phyloP scores from a whole-genome alignment of 495 filamentous ascomycete species.

The Neurospora intermedia region DNA sequence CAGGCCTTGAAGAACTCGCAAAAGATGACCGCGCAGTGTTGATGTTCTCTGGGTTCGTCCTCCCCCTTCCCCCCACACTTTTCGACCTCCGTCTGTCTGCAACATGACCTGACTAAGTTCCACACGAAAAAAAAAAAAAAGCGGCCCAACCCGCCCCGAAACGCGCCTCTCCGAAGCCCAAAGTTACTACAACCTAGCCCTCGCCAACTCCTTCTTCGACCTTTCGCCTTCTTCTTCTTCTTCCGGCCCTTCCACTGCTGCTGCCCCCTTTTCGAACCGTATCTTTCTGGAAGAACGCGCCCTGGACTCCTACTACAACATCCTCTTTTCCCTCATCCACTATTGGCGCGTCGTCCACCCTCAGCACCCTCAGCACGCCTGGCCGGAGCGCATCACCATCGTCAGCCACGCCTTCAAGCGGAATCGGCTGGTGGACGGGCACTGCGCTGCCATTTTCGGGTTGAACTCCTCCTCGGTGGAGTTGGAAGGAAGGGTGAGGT shows the following conservation, averaged over 20 bases:
- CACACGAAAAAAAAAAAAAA: too few relatives aligned
- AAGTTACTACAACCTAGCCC: conserved; percentile 49
- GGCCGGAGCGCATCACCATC: conserved; percentile 49
- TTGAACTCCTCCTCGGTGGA: conserved; percentile 26
- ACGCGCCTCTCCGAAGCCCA: conserved; percentile 51
- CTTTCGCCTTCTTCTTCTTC: conserved; percentile 18
- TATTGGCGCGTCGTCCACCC: conserved; percentile 35
- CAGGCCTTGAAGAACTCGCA: conserved; percentile 44
- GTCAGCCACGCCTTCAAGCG: conserved; percentile 71
- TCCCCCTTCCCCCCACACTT: too few relatives aligned
- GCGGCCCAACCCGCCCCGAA: conserved; percentile 50
- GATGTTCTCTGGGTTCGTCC: conserved; percentile 57
- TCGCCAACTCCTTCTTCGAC: conserved; percentile 29
- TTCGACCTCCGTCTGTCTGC: too few relatives aligned
- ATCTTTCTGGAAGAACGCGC: conserved; percentile 52
- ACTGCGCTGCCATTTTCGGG: conserved; percentile 47
- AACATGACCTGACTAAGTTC: not conserved
- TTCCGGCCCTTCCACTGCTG: not conserved
- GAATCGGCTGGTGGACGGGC: conserved; percentile 52
- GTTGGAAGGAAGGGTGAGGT: conserved; percentile 22
- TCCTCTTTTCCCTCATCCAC: conserved; percentile 55
- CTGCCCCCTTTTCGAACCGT: conserved; percentile 7
- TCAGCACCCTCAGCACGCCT: conserved; percentile 19
- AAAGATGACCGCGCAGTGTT: conserved; percentile 35
- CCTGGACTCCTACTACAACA: conserved; percentile 71